Conservation (phyloP, 2,329 filamentous ascomycete genomes). For the Trichoderma semiorbis region DNA sequence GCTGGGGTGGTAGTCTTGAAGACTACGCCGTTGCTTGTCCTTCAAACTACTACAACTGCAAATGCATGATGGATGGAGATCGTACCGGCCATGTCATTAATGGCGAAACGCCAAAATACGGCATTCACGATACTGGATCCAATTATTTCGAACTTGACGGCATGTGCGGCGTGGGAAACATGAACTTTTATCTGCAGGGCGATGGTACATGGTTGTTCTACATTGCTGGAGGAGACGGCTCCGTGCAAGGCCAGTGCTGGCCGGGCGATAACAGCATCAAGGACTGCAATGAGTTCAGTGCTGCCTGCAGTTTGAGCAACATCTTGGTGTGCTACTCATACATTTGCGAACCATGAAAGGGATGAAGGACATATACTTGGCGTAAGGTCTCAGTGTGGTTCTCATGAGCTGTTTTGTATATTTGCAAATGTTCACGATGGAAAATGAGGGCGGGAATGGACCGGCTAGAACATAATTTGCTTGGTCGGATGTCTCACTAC, state of each 20-base stretch:
- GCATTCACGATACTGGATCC: neutral
- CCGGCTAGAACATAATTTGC: neutral
- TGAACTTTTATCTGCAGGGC: constrained; percentile 4
- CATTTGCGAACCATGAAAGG: neutral
- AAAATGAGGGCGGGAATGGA: neutral
- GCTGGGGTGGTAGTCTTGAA: neutral
- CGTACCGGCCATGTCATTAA: neutral
- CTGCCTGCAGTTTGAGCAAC: neutral
- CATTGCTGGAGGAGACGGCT: neutral
- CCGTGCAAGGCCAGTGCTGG: neutral
- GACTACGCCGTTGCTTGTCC: neutral
- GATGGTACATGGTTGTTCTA: constrained; percentile 3
- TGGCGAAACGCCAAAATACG: neutral
- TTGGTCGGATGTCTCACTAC: neutral
- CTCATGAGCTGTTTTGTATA: neutral
- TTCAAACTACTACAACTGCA: constrained; percentile 3
- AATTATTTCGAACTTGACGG: constrained; percentile 1
- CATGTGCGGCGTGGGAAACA: neutral
- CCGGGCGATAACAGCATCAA: neutral
- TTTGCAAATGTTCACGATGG: neutral
- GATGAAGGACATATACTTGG: too few species aligned
- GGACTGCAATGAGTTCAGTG: neutral
- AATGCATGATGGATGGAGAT: neutral
- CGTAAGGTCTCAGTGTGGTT: neutral
- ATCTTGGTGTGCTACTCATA: constrained; percentile 7